Base-by-base conservation (phyloP, 805 yeast genomes). In the Gaillardinia entomophila region DNA sequence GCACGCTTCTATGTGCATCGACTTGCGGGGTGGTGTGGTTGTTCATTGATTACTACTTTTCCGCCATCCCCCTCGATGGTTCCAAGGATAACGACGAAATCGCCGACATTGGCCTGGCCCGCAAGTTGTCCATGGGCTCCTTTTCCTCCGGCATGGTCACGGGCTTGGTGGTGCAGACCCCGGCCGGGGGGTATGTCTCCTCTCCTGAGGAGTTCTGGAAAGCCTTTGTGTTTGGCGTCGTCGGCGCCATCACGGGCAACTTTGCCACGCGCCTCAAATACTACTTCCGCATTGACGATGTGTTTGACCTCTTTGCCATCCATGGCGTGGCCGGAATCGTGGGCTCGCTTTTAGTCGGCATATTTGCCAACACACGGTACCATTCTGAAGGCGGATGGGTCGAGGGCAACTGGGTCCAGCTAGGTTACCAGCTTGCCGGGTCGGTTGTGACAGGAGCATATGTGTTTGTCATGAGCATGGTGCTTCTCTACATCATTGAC, bases 301-400 rank as follows among this genome's bases (percentile, higher is more conserved):
- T 68, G 1, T 54, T 64, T 26, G 71, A 66, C 41, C 48, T 65
- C 3, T 64, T 64, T 44, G 70, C 71, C 6, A 54, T 66, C 25
- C 71, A 66, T 42, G 71, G 70, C 0, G 47, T 63, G 4, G 58
- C 64, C 16, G 71, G 71, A 1, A 53, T 62, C 18, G 55, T 53
- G 3, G 71, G 71, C 0, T 60, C 67, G 2, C 24, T 66, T 10
- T 43, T 66, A 23, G 63, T 67, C 2, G 71, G 71, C 1, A 51
- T 66, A 1, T 62, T 66, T 44, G 66, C 69, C 12, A 57, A 57
- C 25, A 37, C 44, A 8, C 33, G 40, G 6, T 60, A 59, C 32
- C 52, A 43, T 1, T 47, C 68, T 1, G 26, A 45, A 14, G 71
- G 71, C 3, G 71, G 71, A 5, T 66, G 71, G 71, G 53, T 61